phyloP scores from a whole-genome alignment of 2,329 filamentous ascomycete genomes.

The Botrytis porri region DNA sequence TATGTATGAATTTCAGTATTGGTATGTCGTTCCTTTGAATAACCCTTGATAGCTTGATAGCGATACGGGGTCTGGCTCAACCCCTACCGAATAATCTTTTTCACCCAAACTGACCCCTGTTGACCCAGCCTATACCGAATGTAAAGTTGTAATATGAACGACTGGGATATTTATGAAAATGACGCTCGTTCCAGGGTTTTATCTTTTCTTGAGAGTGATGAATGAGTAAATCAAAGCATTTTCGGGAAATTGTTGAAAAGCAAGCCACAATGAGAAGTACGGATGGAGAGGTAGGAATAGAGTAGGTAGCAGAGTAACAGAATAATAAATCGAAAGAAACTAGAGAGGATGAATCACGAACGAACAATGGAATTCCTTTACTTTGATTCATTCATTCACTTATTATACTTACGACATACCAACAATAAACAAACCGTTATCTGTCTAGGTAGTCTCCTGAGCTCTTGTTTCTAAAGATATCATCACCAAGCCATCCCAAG shows the following conservation, averaged over 20 bases:
- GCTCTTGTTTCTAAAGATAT: neutral
- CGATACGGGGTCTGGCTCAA: neutral
- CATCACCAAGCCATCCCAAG: neutral
- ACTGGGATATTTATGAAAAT: conserved; percentile 3
- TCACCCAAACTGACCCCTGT: neutral
- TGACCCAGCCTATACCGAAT: neutral
- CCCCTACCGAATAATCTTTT: neutral
- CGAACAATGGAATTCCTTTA: neutral
- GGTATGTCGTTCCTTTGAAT: conserved; percentile 2
- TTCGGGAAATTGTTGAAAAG: neutral
- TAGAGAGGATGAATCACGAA: neutral
- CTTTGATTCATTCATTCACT: neutral
- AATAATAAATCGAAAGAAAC: neutral
- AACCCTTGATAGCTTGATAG: conserved; percentile 16
- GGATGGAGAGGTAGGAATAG: neutral
- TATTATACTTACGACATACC: neutral
- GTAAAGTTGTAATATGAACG: neutral
- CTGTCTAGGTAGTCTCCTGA: neutral
- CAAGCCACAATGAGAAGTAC: neutral
- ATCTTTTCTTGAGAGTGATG: neutral
- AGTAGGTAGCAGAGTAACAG: neutral
- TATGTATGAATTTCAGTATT: neutral
- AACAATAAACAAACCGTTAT: neutral
- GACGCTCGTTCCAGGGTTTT: neutral
- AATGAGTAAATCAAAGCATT: neutral